Percentiles rank a stretch among this genome's conserved stretches.
These are phyloP conservation scores for Fusarium sp. DNA, from an alignment of 2,329 filamentous ascomycete species.

Conservation along the genomic window DNA sequence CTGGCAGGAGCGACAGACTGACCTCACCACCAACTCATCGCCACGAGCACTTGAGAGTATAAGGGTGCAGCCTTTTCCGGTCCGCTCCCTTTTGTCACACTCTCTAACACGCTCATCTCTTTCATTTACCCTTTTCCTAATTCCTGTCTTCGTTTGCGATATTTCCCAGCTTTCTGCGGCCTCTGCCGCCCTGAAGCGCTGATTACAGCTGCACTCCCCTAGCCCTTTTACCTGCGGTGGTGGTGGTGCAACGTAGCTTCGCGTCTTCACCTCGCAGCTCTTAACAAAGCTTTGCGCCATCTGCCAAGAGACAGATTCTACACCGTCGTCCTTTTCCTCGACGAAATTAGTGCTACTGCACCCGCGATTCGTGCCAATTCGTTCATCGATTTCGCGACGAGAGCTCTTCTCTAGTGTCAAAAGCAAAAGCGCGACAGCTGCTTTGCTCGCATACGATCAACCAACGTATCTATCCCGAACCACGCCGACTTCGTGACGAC, in stretches of 20 bases:
- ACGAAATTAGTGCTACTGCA: constrained; percentile 12
- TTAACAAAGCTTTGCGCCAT: constrained; percentile 27
- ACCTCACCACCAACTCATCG: constrained; percentile 49
- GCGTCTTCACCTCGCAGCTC: constrained; percentile 28
- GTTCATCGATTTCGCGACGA: constrained; percentile 39
- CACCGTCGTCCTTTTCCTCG: constrained; percentile 10
- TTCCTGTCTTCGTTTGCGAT: constrained; percentile 29
- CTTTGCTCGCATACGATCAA: constrained; percentile 33
- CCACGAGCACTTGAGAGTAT: constrained; percentile 49
- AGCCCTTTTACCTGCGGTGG: constrained; percentile 16
- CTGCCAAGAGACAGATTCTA: neutral
- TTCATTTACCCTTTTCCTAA: constrained; percentile 29
- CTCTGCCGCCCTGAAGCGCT: constrained; percentile 28
- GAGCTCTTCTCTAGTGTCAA: constrained; percentile 34
- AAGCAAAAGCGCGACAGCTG: constrained; percentile 43
- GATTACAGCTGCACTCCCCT: constrained; percentile 34
- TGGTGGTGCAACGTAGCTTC: constrained; percentile 26
- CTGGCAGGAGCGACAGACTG: constrained; percentile 42
- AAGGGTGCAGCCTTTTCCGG: constrained; percentile 50
- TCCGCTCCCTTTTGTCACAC: constrained; percentile 36
- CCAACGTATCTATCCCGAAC: constrained; percentile 37
- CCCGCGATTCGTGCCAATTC: constrained; percentile 27
- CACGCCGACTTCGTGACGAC: constrained; percentile 40
- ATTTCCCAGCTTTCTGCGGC: constrained; percentile 20
- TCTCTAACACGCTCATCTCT: constrained; percentile 35